Evolutionary conservation across 768 basidiomycete genomes (phyloP).

Genomic region (Neoboletus magnificus): DNA sequence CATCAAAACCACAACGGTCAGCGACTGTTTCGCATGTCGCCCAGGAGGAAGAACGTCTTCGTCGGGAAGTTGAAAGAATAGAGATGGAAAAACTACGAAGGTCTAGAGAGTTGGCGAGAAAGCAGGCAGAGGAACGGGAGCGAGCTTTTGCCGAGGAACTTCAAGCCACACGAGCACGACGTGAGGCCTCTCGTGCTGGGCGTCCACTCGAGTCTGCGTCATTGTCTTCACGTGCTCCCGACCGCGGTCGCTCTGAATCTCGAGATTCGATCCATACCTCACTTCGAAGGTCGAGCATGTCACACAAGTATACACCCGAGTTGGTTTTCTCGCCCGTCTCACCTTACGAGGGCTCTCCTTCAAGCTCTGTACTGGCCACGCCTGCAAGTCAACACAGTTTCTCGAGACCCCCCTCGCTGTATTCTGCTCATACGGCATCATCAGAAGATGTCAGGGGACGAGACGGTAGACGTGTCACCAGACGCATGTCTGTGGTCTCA

Average conservation of each 20-base stretch:
- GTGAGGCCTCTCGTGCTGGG: constrained; percentile 56
- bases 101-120: constrained; percentile 33
- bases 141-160: constrained; percentile 58
- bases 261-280: constrained; percentile 35
- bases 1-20: constrained; percentile 3
- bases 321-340: constrained; percentile 35
- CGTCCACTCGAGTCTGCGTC: constrained; percentile 24
- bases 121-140: constrained; percentile 49
- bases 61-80: constrained; percentile 46
- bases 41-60: constrained; percentile 43
- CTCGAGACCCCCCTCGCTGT: constrained; percentile 54
- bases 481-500: constrained; percentile 41
- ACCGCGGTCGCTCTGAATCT: constrained; percentile 37
- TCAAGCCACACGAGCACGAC: constrained; percentile 54
- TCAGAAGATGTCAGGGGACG: constrained; percentile 52
- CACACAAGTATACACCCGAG: constrained; percentile 48
- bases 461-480: constrained; percentile 35
- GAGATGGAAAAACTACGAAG: constrained; percentile 51
- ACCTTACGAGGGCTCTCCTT: constrained; percentile 45
- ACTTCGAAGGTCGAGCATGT: constrained; percentile 26
- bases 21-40: constrained; percentile 4
- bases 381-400: constrained; percentile 36
- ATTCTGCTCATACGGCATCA: constrained; percentile 52
- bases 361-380: constrained; percentile 44
- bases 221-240: constrained; percentile 18